These are phyloP conservation scores for Aphanocladium album DNA, from an alignment of 2,329 filamentous ascomycete species.

Conservation along the genomic window DNA sequence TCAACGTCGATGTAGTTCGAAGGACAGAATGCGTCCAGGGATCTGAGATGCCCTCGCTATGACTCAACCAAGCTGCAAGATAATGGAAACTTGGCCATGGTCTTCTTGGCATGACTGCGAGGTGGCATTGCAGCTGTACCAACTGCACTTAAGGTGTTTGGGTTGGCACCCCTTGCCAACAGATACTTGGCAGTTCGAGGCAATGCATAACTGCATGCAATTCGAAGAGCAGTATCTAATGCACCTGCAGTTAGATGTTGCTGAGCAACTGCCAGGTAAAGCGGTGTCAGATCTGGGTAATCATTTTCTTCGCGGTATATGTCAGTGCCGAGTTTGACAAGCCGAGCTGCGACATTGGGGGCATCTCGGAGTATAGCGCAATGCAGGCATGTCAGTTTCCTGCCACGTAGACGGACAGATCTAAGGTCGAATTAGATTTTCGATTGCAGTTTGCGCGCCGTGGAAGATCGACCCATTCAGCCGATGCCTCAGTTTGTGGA, in stretches of 20 bases:
- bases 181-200: conserved; percentile 7
- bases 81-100: conserved; percentile 9
- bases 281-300: not conserved
- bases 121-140: conserved; percentile 12
- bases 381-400: not conserved
- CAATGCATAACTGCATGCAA: conserved; percentile 13
- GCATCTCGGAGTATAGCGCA: conserved; percentile 4
- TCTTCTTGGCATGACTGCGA: not conserved
- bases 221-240: conserved; percentile 11
- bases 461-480: conserved; percentile 5
- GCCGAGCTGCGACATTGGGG: too few relatives aligned
- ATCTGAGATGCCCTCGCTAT: too few relatives aligned
- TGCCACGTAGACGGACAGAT: not conserved
- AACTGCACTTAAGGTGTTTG: conserved; percentile 3
- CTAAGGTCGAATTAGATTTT: too few relatives aligned
- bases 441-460: too few relatives aligned
- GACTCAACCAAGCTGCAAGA: not conserved
- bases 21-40: not conserved
- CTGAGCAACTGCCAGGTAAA: conserved; percentile 7
- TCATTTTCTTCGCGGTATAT: too few relatives aligned
- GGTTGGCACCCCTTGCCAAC: conserved; percentile 8
- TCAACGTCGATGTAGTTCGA: not conserved
- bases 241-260: not conserved
- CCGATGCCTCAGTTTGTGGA: not conserved
- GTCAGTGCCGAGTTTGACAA: too few relatives aligned